Conservation (phyloP, 108 stramenopile genomes). For the Mediolabrus comicus region DNA sequence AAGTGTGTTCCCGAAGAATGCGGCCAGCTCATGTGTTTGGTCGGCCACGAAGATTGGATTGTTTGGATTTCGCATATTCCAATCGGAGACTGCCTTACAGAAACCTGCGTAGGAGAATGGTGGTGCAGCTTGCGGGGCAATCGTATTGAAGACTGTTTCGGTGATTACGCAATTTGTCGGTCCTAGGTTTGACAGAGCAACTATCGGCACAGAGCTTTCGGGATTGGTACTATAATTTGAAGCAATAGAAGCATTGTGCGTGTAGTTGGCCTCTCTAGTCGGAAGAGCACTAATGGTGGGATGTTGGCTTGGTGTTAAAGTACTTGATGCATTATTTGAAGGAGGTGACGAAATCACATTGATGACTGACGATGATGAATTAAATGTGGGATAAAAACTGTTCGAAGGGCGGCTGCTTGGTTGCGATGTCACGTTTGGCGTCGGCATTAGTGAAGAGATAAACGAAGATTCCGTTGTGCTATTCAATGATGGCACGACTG, state of each 20-base stretch:
- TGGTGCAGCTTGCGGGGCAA: conserved; percentile 1
- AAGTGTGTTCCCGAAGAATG: conserved; percentile 26
- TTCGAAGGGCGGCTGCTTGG: neutral
- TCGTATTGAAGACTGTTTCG: neutral
- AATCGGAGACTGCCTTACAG: conserved; percentile 2
- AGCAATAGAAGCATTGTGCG: neutral
- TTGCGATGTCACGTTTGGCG: no score
- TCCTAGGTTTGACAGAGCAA: neutral
- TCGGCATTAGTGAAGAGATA: no score
- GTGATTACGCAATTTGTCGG: neutral
- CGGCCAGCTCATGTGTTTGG: conserved; percentile 17
- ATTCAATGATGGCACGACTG: no score
- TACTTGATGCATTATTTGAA: neutral
- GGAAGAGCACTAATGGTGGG: neutral
- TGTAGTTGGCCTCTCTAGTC: neutral
- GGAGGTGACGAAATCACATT: neutral
- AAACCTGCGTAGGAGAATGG: conserved; percentile 13
- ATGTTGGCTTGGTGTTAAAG: neutral
- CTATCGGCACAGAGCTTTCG: no score
- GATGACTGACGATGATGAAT: neutral
- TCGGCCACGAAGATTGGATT: conserved; percentile 4
- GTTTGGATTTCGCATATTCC: neutral
- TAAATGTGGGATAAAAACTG: neutral
- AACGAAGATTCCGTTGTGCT: no score
- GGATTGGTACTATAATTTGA: no score